These are phyloP conservation scores for Biancaea sappan DNA, from an alignment of 306 rosid genomes.

Conservation along the genomic window DNA sequence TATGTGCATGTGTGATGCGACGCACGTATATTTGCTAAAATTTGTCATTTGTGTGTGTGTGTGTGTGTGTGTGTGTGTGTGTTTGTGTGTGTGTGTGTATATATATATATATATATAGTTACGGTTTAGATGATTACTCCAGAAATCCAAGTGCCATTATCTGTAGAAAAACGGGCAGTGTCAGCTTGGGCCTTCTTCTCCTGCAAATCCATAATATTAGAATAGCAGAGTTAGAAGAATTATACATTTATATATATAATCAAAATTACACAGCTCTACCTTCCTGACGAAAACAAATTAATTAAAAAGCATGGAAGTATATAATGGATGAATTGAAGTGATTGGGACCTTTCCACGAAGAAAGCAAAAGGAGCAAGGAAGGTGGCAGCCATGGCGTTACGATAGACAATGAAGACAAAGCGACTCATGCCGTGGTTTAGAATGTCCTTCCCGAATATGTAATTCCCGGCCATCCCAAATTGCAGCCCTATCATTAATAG, in stretches of 20 bases:
- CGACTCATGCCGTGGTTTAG: conserved; percentile 70
- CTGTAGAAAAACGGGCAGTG: conserved; percentile 51
- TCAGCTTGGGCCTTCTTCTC: conserved; percentile 70
- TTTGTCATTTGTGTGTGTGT: neutral
- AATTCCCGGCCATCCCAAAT: conserved; percentile 66
- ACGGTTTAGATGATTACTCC: conserved; percentile 49
- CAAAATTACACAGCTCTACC: too few relatives aligned
- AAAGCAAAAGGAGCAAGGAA: conserved; percentile 64
- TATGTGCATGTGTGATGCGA: neutral
- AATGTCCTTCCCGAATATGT: conserved; percentile 58
- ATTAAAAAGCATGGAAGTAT: too few relatives aligned
- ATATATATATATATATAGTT: too few relatives aligned
- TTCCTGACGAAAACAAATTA: too few relatives aligned
- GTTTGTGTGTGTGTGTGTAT: too few relatives aligned
- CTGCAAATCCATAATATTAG: conserved; percentile 35
- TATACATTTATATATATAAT: too few relatives aligned
- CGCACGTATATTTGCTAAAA: neutral
- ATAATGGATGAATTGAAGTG: too few relatives aligned
- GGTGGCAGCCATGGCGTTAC: conserved; percentile 54
- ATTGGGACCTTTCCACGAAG: conserved; percentile 57
- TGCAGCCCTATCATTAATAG: conserved; percentile 62
- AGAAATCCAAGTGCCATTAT: conserved; percentile 67
- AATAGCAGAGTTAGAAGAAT: too few relatives aligned
- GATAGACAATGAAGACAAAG: conserved; percentile 65
- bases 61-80: too few relatives aligned